A percentile compares a stretch with the other conserved stretches of the same genome.
These are phyloP conservation scores for Volvariella volvacea DNA, from an alignment of 1,284 basidiomycete genomes.

Conservation along the genomic window DNA sequence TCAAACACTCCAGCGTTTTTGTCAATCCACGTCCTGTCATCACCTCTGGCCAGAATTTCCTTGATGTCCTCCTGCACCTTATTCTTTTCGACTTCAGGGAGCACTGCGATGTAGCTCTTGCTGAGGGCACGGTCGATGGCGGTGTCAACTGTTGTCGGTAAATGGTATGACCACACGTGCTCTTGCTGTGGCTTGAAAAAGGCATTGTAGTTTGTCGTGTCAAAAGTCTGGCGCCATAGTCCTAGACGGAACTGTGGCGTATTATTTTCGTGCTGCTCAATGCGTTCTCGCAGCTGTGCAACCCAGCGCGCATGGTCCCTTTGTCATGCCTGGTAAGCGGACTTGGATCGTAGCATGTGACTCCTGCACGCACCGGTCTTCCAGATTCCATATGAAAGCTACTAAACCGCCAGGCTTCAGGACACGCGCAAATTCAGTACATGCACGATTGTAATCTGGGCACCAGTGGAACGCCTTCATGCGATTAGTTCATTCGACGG, in stretches of 20 bases:
- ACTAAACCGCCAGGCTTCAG: constrained; percentile 60
- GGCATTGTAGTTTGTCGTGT: constrained; percentile 44
- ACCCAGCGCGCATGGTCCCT: constrained; percentile 65
- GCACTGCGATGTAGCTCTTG: constrained; percentile 68
- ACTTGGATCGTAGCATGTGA: not conserved
- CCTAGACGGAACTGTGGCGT: constrained; percentile 70
- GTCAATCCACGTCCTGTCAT: constrained; percentile 37
- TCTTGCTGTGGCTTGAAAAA: constrained; percentile 52
- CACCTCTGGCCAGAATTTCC: constrained; percentile 39
- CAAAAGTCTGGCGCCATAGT: constrained; percentile 62
- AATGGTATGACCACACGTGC: constrained; percentile 39
- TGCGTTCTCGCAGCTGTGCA: constrained; percentile 55
- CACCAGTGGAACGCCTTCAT: constrained; percentile 78
- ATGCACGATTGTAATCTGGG: constrained; percentile 60
- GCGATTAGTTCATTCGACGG: not conserved
- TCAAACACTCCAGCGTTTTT: constrained; percentile 36
- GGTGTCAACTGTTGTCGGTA: constrained; percentile 42
- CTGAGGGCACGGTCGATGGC: constrained; percentile 57
- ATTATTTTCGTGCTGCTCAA: constrained; percentile 58
- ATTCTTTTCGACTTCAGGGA: constrained; percentile 46
- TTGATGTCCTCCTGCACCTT: constrained; percentile 41
- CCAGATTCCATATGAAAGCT: constrained; percentile 76
- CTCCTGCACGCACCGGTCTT: constrained; percentile 47
- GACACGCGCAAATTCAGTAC: constrained; percentile 62
- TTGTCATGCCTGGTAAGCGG: constrained; percentile 1